Evolutionary conservation across 257 asterid genomes (phyloP), one percentile per base, ranked within the genome.

Genomic region (Linderniella brevidens): DNA sequence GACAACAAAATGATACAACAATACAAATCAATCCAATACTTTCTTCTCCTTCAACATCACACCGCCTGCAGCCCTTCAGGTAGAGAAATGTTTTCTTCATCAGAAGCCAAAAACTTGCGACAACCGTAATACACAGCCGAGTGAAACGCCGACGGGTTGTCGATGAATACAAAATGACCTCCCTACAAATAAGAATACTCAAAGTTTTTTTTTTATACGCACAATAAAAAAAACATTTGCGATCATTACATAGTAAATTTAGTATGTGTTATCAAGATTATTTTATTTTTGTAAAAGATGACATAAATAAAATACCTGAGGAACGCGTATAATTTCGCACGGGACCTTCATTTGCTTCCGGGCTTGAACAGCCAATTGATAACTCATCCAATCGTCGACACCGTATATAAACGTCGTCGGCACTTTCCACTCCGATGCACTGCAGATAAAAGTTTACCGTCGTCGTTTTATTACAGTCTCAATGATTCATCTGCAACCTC

Each of bases 401-500:
- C 93, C 93, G 14, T 81, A 81, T 43, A 81, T 75, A 67, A 78
- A 81, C 32, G 90, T 52, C 12, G 86, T 81, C 12, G 93, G 86
- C 57, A 81, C 90, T 59, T 73, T 78, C 90, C 86, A 81, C 38
- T 78, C 90, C 2, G 86, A 61, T 15, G 86, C 90, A 54, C 93
- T 81, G 75, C 35, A 39, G 36, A n/a, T 41, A 5, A 18, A 8
- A 13, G 32, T 6, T n/a, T n/a, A 25, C 32, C 32, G 32, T 25
- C 32, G 6, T 25, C 6, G 6, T 25, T 25, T 25, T 25, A 25
- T 25, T 25, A 25, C 32, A 25, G 4, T 25, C 4, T 25, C 6
- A 2, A 25, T 2, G 32, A n/a, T n/a, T n/a, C n/a, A n/a, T n/a
- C n/a, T n/a, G n/a, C n/a, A n/a, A n/a, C n/a, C n/a, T n/a, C n/a